These are phyloP conservation scores for Zygnema cylindricum DNA, from an alignment of 139 green algal species.

Conservation along the genomic window DNA sequence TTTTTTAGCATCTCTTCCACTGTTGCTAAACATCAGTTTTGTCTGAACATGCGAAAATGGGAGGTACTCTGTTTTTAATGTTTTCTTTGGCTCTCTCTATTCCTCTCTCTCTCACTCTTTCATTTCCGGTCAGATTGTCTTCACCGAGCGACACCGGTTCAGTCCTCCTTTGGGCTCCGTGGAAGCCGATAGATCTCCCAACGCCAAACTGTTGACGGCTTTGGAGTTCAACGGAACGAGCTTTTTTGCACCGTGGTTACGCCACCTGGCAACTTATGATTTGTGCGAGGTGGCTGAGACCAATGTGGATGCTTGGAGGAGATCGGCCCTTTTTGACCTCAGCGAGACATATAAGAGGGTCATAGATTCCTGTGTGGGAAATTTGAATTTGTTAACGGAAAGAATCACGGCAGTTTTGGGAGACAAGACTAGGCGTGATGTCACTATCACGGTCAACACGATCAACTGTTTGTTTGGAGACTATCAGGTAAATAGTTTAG, in stretches of 20 bases:
- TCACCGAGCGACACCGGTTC: neutral
- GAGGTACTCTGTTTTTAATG: neutral
- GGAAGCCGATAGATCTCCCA: constrained; percentile 2
- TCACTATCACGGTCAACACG: no score
- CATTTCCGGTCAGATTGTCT: neutral
- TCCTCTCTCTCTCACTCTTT: constrained; percentile 7
- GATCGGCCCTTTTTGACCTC: constrained; percentile 34
- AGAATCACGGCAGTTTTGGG: neutral
- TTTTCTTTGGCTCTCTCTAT: constrained; percentile 1
- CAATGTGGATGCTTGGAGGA: constrained; percentile 32
- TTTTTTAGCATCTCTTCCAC: neutral
- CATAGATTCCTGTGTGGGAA: constrained; percentile 14
- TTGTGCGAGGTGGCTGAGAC: constrained; percentile 42
- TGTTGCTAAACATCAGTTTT: no score
- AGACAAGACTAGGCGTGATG: neutral
- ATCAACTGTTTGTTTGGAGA: neutral
- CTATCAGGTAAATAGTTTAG: neutral
- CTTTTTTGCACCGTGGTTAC: neutral
- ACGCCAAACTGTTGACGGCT: constrained; percentile 21
- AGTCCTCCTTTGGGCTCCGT: constrained; percentile 11
- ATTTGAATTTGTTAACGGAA: constrained; percentile 28
- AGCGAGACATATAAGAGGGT: constrained; percentile 33
- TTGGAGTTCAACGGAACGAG: constrained; percentile 15
- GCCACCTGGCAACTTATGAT: constrained; percentile 44
- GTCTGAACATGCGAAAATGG: no score